phyloP scores from a whole-genome alignment of 2,329 filamentous ascomycete species.

The Colletotrichum sp. region DNA sequence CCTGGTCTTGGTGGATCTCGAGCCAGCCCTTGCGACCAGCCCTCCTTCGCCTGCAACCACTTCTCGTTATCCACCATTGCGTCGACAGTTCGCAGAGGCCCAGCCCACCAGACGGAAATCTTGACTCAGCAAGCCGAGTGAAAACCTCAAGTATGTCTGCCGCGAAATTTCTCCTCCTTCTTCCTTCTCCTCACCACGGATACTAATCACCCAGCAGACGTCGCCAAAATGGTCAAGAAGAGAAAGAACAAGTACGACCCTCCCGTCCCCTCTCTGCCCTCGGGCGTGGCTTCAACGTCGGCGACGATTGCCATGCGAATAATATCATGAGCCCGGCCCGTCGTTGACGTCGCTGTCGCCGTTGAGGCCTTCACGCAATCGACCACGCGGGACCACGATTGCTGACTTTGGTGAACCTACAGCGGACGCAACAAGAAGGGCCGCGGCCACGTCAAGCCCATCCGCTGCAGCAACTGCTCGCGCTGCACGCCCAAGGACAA shows the following conservation, averaged over 20 bases:
- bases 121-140: constrained; percentile 21
- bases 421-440: constrained; percentile 99
- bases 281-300: not conserved
- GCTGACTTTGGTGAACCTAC: constrained; percentile 30
- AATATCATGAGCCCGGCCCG: not conserved
- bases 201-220: constrained; percentile 46
- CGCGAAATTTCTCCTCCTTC: constrained; percentile 1
- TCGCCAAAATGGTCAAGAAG: constrained; percentile 75
- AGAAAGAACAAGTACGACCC: constrained; percentile 69
- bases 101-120: constrained; percentile 1
- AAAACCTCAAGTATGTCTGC: constrained; percentile 24
- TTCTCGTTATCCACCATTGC: not conserved
- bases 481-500: constrained; percentile 98
- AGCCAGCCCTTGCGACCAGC: constrained; percentile 6
- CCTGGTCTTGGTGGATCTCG: not conserved
- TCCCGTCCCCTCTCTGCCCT: not conserved
- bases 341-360: not conserved
- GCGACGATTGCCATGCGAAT: not conserved
- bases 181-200: constrained; percentile 23
- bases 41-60: not conserved
- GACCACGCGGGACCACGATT: not conserved
- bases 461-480: constrained; percentile 78
- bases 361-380: not conserved
- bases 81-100: not conserved
- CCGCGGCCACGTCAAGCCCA: constrained; percentile 99